These are phyloP conservation scores for Aeschynomene evenia DNA, from an alignment of 306 rosid genomes.

Conservation along the genomic window DNA sequence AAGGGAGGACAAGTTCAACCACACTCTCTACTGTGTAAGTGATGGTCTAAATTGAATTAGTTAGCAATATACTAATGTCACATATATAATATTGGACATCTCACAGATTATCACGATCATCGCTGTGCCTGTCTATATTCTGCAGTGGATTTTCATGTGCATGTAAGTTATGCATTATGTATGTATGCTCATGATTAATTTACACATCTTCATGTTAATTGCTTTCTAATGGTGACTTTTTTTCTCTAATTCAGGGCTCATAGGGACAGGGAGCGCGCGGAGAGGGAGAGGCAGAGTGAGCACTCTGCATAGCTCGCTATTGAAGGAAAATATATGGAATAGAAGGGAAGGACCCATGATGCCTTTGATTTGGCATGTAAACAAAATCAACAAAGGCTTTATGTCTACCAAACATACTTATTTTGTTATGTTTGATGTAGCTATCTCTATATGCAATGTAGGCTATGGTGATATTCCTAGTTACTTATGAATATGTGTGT, in stretches of 20 bases:
- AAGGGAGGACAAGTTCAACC: neutral
- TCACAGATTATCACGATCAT: constrained; percentile 12
- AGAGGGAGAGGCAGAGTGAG: neutral
- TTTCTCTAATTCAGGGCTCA: neutral
- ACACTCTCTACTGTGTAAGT: constrained; percentile 9
- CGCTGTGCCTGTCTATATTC: neutral
- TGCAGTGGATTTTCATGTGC: constrained; percentile 22
- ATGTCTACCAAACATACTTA: no score
- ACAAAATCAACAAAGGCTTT: no score
- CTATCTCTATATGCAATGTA: no score
- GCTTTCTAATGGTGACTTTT: neutral
- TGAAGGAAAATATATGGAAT: no score
- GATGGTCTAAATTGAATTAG: no score
- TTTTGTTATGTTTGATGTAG: no score
- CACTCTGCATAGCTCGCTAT: neutral
- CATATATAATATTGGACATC: neutral
- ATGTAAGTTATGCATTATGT: neutral
- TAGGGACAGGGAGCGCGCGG: neutral
- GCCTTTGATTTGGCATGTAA: no score
- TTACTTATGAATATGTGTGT: no score
- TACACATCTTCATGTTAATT: neutral
- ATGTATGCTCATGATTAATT: no score
- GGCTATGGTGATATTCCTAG: no score
- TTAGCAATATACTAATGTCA: no score
- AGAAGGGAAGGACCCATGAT: no score